Base-by-base conservation (phyloP, 192 early-diverging fungal species). In the Rhizophagus sp. region DNA sequence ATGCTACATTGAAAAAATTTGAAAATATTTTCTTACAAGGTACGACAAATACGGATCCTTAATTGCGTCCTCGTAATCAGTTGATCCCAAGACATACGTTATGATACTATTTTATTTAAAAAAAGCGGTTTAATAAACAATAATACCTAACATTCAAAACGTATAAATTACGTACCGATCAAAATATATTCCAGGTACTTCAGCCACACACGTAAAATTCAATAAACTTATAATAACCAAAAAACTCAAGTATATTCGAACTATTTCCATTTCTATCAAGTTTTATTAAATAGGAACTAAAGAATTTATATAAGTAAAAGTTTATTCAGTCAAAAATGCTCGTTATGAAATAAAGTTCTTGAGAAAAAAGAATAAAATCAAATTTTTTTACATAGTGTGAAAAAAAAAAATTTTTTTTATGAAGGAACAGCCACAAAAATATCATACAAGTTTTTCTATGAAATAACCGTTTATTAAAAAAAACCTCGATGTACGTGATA, bases 31-130 rank as follows among this genome's bases (percentile, higher is more conserved):
- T 24, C 62, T 44, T 64, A 76, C 75, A 22, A 76, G 61, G 8
- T 41, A 63, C 19, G 19, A 62, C 34, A 76, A 63, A 39, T 76
- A 76, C 19, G 52, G 19, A 64, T 76, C 75, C 0, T 62, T 64
- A 10, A 76, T 76, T n/a, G 62, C 57, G 13, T 64, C 34, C 15
- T 33, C 44, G 12, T 76, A 76, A 41, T 76, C 24, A 11, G 75
- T 27, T 6, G 36, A 63, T 24, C n/a, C 30, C 33, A 76, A 64
- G 11, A 76, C 75, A 47, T 62, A 36, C 22, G 50, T 76, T 63
- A 76, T 76, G 33, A 76, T 27, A 0, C 75, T 76, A 25, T 52
- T 41, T 19, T 39, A 7, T n/a, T 70, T 33, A 24, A 19, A 36
- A n/a, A 19, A 69, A 69, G 19, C 36, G 39, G 9, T 47, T 30